phyloP scores from a whole-genome alignment of 1,284 basidiomycete genomes.

The Irpex sp. region DNA sequence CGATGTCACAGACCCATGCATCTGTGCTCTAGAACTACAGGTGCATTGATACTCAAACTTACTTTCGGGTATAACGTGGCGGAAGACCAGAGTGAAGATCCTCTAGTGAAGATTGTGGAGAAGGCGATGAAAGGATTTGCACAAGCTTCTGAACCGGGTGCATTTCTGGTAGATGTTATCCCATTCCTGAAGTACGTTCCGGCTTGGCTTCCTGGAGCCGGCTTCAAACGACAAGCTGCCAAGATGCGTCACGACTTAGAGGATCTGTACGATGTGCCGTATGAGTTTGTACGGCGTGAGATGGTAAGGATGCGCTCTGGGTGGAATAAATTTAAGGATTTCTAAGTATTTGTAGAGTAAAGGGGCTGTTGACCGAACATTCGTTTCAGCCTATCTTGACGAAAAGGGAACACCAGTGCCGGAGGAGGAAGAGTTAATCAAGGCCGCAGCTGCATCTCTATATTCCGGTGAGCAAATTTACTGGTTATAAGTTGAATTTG shows the following conservation, averaged over 20 bases:
- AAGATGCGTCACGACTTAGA: conserved; percentile 29
- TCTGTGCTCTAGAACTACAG: conserved; percentile 28
- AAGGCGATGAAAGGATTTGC: conserved; percentile 40
- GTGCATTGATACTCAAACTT: conserved; percentile 33
- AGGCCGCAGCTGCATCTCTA: conserved; percentile 36
- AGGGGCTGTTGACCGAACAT: conserved; percentile 21
- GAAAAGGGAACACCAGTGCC: conserved; percentile 18
- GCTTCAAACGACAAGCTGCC: conserved; percentile 28
- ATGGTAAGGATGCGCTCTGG: conserved; percentile 21
- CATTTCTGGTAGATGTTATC: conserved; percentile 35
- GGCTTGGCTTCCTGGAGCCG: conserved; percentile 33
- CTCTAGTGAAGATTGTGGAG: conserved; percentile 36
- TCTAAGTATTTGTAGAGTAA: conserved; percentile 7
- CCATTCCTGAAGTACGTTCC: conserved; percentile 33
- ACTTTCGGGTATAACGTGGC: conserved; percentile 36
- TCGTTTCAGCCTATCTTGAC: conserved; percentile 27
- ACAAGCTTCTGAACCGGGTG: conserved; percentile 35
- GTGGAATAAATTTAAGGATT: background rate
- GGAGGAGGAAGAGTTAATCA: conserved; percentile 33
- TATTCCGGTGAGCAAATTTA: conserved; percentile 30
- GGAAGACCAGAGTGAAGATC: conserved; percentile 25
- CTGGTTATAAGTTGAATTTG: background rate
- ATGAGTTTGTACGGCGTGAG: conserved; percentile 27
- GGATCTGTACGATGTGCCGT: conserved; percentile 30
- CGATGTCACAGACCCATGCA: background rate